Base-by-base conservation (phyloP, 2,329 filamentous ascomycete species). In the Colletotrichum agaves region DNA sequence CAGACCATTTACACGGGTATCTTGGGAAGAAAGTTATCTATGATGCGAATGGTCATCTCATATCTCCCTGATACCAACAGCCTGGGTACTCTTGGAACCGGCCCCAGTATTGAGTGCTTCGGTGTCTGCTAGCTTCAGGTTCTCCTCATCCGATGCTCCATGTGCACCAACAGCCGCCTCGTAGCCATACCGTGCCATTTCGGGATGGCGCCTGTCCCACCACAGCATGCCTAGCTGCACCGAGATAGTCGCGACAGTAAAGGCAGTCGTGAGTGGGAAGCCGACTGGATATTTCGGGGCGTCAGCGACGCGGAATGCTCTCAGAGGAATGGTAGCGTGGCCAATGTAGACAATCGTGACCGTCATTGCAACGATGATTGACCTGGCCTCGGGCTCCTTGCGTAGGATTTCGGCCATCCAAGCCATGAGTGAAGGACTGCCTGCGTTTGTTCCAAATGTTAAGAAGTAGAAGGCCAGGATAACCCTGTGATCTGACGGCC, bases 261-360 rank as follows among this genome's bases (percentile, higher is more conserved):
- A 78, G 0, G 77, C 76, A 0, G 76, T 76, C 0, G 75, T 73
- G 1, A 80, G 67, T 0, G 78, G 78, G 58, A 80, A 80, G 4
- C 79, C 79, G 4, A 80, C 73, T 0, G 78, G 77, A 41, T 80
- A 80, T 3, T 69, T 67, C 0, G 79, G 78, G 1, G 78, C 73
- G 47, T 80, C 78, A 0, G 73, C 71, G 0, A 78, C 77, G 19
- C 75, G 74, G 59, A 77, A 80, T 0, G 76, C 77, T 0, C 79
- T 72, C 31, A 80, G 72, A 0, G 79, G 79, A 3, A 80, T 79
- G 0, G 78, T 80, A 2, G 78, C 78, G 15, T 80, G 78, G 0
- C 78, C 78, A 2, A 78, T 69, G 33, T 80, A 80, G 1, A 80
- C 78, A 3, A 80, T 65, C 6, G 76, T 80, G n/a, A 80, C 76